Evolutionary conservation across 495 filamentous ascomycete species (phyloP), one percentile per base, ranked within the genome.

Genomic region (Aspergillus haitiensis): DNA sequence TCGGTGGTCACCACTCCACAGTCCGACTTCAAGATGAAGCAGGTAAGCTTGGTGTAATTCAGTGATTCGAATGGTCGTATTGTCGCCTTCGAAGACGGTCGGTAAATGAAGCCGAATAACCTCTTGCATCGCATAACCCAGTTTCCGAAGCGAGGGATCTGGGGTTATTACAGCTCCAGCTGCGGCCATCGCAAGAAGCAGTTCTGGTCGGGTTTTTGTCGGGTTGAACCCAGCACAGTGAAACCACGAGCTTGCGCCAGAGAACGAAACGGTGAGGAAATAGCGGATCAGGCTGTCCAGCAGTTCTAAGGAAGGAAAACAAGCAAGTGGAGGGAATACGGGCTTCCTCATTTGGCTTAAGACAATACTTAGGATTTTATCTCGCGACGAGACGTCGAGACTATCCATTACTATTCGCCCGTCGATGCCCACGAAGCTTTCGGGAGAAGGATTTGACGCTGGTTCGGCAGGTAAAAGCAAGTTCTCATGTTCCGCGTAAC

Each of bases 1-100:
- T 5, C 50, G 50, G 12, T 16, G 13, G 35, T 36, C 15, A 5
- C 50, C 50, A 18, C 50, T 52, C 50, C 50, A 52, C 4, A 52
- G 33, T 5, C 50, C 32, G 7, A 37, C n/a, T 8, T 35, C 31
- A 8, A 52, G 32, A 1, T 15, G 13, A 6, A 52, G 11, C 1
- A 52, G 50, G n/a, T 36, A 36, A 1, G 50, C 50, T n/a, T 52
- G 50, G 2, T 36, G 31, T 6, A 37, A 13, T n/a, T 52, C 32
- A 2, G 33, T 15, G 32, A 18, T 33, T 6, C n/a, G 44, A 16
- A 46, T 21, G 44, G n/a, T n/a, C 5, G n/a, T 46, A 18, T 46
- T 46, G 13, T 46, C n/a, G 39, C 12, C 39, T 11, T 42, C 39
- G 8, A 42, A 42, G 4, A 11, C 9, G 12, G 39, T 42, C 39